Evolutionary conservation across 148 eudicot species (phyloP).

Genomic region (Limonium bicolor): DNA sequence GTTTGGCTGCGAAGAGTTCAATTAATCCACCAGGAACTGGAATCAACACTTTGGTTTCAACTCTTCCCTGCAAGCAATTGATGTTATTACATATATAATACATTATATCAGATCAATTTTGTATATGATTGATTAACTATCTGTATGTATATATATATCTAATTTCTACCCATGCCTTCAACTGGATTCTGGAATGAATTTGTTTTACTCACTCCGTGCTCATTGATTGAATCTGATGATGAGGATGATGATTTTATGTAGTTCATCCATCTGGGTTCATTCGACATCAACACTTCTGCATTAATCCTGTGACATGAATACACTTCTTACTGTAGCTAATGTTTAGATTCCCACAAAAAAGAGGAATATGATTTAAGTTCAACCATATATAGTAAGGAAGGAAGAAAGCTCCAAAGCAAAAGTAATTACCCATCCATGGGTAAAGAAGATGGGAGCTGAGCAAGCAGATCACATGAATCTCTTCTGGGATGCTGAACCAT

Average conservation of each 20-base stretch:
- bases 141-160: slow-evolving; percentile 12
- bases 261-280: slow-evolving; percentile 75
- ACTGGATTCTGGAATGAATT: too few species aligned
- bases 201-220: too few species aligned
- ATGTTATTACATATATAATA: background rate
- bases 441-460: slow-evolving; percentile 52
- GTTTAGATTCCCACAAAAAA: background rate
- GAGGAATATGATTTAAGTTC: background rate
- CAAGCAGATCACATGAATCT: slow-evolving; percentile 52
- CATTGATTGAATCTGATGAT: too few species aligned
- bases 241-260: too few species aligned
- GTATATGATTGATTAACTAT: background rate
- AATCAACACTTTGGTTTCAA: slow-evolving; percentile 61
- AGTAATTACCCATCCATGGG: slow-evolving; percentile 56
- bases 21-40: slow-evolving; percentile 62
- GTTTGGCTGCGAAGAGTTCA: slow-evolving; percentile 73
- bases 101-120: slow-evolving; percentile 16
- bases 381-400: background rate
- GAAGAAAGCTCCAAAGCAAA: too few species aligned
- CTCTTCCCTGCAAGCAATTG: slow-evolving; percentile 37
- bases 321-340: background rate
- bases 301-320: slow-evolving; percentile 31
- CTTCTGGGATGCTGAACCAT: slow-evolving; percentile 48
- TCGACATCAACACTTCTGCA: slow-evolving; percentile 44
- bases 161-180: too few species aligned